Evolutionary conservation across 2,329 filamentous ascomycete genomes (phyloP).

Genomic region (Tympanopsis confertula): DNA sequence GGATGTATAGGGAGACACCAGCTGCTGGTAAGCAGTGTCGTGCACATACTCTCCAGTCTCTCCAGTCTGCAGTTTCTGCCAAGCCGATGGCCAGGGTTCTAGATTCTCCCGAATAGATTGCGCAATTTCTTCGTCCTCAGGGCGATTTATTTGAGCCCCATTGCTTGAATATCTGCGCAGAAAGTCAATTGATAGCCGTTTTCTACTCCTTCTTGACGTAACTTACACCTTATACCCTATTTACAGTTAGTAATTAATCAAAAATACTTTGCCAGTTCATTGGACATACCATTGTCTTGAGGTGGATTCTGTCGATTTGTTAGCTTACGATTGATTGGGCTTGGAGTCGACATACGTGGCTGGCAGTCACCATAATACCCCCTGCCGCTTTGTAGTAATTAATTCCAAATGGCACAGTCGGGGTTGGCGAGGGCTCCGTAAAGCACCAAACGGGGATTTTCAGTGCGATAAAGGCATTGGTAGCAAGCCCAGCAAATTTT

Average conservation of each 20-base stretch:
- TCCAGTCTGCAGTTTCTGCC: slow-evolving; percentile 13
- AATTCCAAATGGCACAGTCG: slow-evolving; percentile 50
- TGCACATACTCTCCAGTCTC: slow-evolving; percentile 5
- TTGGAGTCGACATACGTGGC: slow-evolving; percentile 27
- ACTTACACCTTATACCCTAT: slow-evolving; percentile 47
- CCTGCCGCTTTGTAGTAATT: slow-evolving; percentile 37
- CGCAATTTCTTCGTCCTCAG: slow-evolving; percentile 46
- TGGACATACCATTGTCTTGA: slow-evolving; percentile 38
- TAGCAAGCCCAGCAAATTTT: slow-evolving; percentile 46
- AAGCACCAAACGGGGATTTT: slow-evolving; percentile 49
- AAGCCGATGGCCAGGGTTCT: slow-evolving; percentile 32
- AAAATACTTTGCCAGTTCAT: background rate
- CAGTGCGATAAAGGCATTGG: slow-evolving; percentile 44
- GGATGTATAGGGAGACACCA: background rate
- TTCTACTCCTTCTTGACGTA: no score
- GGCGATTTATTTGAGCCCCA: slow-evolving; percentile 54
- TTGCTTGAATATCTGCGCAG: slow-evolving; percentile 41
- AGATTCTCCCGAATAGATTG: slow-evolving; percentile 41
- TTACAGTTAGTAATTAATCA: slow-evolving; percentile 5
- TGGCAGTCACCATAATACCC: slow-evolving; percentile 56
- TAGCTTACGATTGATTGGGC: background rate
- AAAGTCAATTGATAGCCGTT: slow-evolving; percentile 7
- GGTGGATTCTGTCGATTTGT: slow-evolving; percentile 35
- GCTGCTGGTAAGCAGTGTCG: background rate
- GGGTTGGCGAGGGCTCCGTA: slow-evolving; percentile 42